Percentiles rank a stretch among this genome's conserved stretches.
phyloP scores from a whole-genome alignment of 345 rosid species.

The Eucalyptus curtisii region DNA sequence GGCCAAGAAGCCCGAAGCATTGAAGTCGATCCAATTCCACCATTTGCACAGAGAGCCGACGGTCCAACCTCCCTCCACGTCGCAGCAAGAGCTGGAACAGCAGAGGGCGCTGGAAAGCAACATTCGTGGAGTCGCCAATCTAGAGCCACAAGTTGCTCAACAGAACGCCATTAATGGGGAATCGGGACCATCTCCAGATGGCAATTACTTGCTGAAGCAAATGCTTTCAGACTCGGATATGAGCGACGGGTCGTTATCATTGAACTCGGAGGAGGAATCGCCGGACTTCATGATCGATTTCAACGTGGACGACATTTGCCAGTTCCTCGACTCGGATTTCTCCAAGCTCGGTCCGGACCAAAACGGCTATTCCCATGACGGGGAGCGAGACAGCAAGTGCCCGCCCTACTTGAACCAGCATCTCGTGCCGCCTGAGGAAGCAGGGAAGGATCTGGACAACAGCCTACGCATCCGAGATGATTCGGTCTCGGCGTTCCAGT shows the following conservation, averaged over 20 bases:
- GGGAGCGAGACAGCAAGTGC: background rate
- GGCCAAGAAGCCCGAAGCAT: background rate
- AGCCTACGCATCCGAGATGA: background rate
- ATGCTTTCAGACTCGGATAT: background rate
- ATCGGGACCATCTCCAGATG: background rate
- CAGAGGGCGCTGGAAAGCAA: background rate
- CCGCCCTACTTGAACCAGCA: background rate
- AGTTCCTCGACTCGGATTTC: conserved; percentile 9
- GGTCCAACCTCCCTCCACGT: background rate
- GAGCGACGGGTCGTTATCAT: background rate
- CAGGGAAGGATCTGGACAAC: background rate
- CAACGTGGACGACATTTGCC: conserved; percentile 14
- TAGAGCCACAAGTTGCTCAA: background rate
- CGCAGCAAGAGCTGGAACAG: background rate
- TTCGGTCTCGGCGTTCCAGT: background rate
- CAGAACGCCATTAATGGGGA: background rate
- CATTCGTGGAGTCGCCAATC: background rate
- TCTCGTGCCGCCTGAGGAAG: background rate
- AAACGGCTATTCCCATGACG: background rate
- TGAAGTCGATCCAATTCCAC: background rate
- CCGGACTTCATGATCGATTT: conserved; percentile 1
- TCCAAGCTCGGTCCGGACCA: background rate
- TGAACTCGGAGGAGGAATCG: background rate
- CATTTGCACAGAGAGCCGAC: background rate
- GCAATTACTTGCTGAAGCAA: background rate